phyloP scores from a whole-genome alignment of 148 eudicot species.

The Vaccinium vitisidaea region DNA sequence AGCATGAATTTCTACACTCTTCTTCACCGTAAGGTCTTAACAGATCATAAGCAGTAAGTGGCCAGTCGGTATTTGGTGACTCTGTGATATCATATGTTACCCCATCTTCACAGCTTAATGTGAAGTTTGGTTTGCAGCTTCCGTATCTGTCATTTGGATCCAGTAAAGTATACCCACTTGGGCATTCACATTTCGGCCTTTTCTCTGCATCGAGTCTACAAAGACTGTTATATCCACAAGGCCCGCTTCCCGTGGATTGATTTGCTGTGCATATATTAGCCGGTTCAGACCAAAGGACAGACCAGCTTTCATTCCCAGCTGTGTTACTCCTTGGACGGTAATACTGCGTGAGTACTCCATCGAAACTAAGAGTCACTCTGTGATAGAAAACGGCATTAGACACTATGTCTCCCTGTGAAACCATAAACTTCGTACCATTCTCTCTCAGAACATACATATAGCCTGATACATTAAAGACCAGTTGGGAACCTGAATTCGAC shows the following conservation, averaged over 20 bases:
- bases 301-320: constrained; percentile 26
- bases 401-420: background rate
- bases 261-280: constrained; percentile 40
- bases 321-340: constrained; percentile 27
- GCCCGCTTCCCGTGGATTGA: constrained; percentile 24
- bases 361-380: constrained; percentile 39
- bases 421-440: background rate
- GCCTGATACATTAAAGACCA: constrained; percentile 33
- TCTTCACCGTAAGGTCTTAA: background rate
- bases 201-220: constrained; percentile 15
- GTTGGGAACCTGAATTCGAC: constrained; percentile 10
- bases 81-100: background rate
- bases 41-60: background rate
- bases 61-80: constrained; percentile 17
- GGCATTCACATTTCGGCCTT: constrained; percentile 33
- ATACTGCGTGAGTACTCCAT: constrained; percentile 52
- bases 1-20: constrained; percentile 10
- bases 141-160: constrained; percentile 28
- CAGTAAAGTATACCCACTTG: constrained; percentile 17
- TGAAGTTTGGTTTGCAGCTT: constrained; percentile 30
- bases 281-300: constrained; percentile 21
- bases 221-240: constrained; percentile 60
- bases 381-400: constrained; percentile 24
- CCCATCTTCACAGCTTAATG: constrained; percentile 9
- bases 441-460: constrained; percentile 29